Conservation (phyloP, 345 rosid genomes). For the Melastoma malabathricum region DNA sequence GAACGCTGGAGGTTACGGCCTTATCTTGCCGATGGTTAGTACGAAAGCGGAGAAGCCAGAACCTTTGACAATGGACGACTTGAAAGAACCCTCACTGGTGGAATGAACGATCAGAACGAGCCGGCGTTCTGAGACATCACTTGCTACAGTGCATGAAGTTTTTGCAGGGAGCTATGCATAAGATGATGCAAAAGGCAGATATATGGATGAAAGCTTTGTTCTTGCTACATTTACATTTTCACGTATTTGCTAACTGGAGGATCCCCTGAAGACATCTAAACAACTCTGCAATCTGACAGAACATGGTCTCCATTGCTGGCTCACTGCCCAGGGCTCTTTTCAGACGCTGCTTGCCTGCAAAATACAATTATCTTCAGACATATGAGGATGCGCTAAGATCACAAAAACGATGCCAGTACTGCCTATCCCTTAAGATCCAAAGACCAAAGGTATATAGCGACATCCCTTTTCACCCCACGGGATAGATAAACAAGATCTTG, state of each 20-base stretch:
- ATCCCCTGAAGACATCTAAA: too few relatives aligned
- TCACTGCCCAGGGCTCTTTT: neutral
- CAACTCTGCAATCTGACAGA: too few relatives aligned
- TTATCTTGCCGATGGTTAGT: conserved; percentile 64
- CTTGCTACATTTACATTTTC: too few relatives aligned
- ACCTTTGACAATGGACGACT: conserved; percentile 39
- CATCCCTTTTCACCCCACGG: too few relatives aligned
- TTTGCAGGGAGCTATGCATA: too few relatives aligned
- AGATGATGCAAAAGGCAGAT: too few relatives aligned
- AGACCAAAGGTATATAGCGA: too few relatives aligned
- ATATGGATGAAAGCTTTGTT: too few relatives aligned
- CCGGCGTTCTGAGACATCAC: too few relatives aligned
- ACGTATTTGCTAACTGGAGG: too few relatives aligned
- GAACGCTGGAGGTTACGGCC: conserved; percentile 79
- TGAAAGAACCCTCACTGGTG: conserved; percentile 35
- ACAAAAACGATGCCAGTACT: neutral
- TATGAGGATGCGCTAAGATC: neutral
- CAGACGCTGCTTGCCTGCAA: conserved; percentile 11
- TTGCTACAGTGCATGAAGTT: too few relatives aligned
- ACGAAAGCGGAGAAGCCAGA: conserved; percentile 49
- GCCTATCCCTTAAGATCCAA: too few relatives aligned
- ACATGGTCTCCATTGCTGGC: neutral
- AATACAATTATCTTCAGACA: neutral
- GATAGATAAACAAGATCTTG: conserved; percentile 11
- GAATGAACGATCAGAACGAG: conserved; percentile 13